A percentile compares a stretch with the other conserved stretches of the same genome.
Evolutionary conservation across 768 basidiomycete genomes (phyloP).

Genomic region (Psilocybe cyanescens): DNA sequence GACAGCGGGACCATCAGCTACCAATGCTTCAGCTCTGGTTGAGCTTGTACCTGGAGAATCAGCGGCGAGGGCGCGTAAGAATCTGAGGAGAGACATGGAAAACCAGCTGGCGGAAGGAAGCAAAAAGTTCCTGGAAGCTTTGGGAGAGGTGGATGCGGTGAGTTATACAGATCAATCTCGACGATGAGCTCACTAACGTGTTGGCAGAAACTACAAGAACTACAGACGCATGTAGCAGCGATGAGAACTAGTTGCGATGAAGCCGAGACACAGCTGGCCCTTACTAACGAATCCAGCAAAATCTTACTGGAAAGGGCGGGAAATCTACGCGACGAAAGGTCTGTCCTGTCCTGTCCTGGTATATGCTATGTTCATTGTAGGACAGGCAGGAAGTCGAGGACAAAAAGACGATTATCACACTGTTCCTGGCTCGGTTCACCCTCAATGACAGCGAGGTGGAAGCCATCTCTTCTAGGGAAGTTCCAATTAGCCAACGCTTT

Average conservation of each 20-base stretch:
- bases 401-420: slow-evolving; percentile 70
- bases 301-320: slow-evolving; percentile 83
- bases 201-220: slow-evolving; percentile 76
- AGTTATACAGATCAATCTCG: slow-evolving; percentile 32
- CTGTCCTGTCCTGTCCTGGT: slow-evolving; percentile 17
- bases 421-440: slow-evolving; percentile 88
- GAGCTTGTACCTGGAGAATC: slow-evolving; percentile 58
- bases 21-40: slow-evolving; percentile 15
- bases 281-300: slow-evolving; percentile 78
- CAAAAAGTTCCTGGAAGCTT: slow-evolving; percentile 78
- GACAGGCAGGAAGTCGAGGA: slow-evolving; percentile 70
- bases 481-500: slow-evolving; percentile 73
- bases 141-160: slow-evolving; percentile 91
- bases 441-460: slow-evolving; percentile 73
- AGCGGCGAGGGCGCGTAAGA: slow-evolving; percentile 76
- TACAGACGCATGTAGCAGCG: slow-evolving; percentile 75
- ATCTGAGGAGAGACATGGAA: slow-evolving; percentile 86
- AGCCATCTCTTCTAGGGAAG: slow-evolving; percentile 77
- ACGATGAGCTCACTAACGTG: slow-evolving; percentile 1
- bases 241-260: slow-evolving; percentile 88
- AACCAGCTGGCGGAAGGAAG: slow-evolving; percentile 81
- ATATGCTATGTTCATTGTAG: not conserved
- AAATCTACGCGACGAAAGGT: slow-evolving; percentile 77
- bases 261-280: slow-evolving; percentile 74
- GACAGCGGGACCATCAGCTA: slow-evolving; percentile 24